Evolutionary conservation across 257 asterid species (phyloP).

Genomic region (Eucommia ulmoides): DNA sequence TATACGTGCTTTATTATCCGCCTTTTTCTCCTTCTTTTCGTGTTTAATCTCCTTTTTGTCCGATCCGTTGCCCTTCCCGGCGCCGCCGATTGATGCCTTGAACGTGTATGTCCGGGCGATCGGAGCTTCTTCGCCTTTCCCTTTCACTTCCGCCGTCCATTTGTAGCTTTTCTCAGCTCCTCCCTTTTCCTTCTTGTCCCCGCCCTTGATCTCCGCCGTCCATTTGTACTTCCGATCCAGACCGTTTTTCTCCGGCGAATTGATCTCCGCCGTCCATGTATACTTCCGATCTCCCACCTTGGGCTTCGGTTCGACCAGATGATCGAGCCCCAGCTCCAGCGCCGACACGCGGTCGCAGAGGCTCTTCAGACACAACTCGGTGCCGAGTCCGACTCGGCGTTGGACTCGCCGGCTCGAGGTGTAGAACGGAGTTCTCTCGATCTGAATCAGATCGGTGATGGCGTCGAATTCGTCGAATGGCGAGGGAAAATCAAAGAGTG

Average conservation of each 20-base stretch:
- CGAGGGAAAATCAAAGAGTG: slow-evolving; percentile 7
- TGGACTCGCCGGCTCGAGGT: slow-evolving; percentile 36
- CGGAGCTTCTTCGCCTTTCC: slow-evolving; percentile 36
- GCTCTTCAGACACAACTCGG: slow-evolving; percentile 28
- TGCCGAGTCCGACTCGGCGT: slow-evolving; percentile 24
- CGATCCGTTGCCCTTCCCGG: slow-evolving; percentile 12
- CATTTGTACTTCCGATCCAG: slow-evolving; percentile 55
- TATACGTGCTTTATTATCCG: slow-evolving; percentile 22
- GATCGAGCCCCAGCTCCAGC: slow-evolving; percentile 40
- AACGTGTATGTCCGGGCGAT: slow-evolving; percentile 46
- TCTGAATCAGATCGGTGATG: slow-evolving; percentile 74
- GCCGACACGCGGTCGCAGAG: slow-evolving; percentile 66
- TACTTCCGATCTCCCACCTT: slow-evolving; percentile 54
- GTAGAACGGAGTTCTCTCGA: slow-evolving; percentile 36
- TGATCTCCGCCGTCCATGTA: slow-evolving; percentile 82
- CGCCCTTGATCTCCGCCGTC: slow-evolving; percentile 60
- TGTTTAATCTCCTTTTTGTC: slow-evolving; percentile 16
- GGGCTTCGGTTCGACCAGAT: slow-evolving; percentile 22
- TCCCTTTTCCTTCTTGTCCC: slow-evolving; percentile 37
- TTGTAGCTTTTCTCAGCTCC: slow-evolving; percentile 30
- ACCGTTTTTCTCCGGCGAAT: slow-evolving; percentile 42
- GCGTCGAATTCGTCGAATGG: slow-evolving; percentile 32
- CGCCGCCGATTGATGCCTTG: slow-evolving; percentile 28
- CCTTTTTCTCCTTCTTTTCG: slow-evolving; percentile 10
- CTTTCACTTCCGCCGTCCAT: slow-evolving; percentile 68